A percentile compares a stretch with the other conserved stretches of the same genome.
These are phyloP conservation scores for Chlamydomonas eustigma DNA, from an alignment of 139 green algal species.

Conservation along the genomic window DNA sequence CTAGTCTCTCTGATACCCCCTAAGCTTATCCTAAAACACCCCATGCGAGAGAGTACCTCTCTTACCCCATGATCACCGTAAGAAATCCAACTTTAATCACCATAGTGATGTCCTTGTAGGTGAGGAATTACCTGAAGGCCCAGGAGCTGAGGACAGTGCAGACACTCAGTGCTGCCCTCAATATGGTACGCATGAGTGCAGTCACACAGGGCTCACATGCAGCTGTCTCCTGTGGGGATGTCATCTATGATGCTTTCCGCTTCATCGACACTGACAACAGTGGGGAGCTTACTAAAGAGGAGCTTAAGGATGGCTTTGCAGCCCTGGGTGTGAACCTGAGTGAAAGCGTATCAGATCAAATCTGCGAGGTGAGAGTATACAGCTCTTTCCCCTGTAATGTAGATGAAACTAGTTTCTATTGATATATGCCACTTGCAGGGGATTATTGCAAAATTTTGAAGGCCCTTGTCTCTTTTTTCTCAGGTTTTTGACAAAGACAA, in stretches of 20 bases:
- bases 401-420: not conserved
- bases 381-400: not conserved
- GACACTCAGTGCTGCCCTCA: constrained; percentile 24
- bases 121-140: constrained; percentile 14
- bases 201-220: constrained; percentile 6
- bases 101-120: too few species aligned
- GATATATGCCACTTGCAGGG: not conserved
- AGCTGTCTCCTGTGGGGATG: constrained; percentile 14
- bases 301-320: constrained; percentile 26
- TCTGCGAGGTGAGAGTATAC: constrained; percentile 16
- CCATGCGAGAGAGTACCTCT: too few species aligned
- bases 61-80: too few species aligned
- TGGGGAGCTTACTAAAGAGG: not conserved
- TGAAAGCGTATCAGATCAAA: constrained; percentile 18
- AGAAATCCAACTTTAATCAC: too few species aligned
- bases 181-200: constrained; percentile 28
- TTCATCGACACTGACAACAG: constrained; percentile 27
- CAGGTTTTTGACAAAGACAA: constrained; percentile 23
- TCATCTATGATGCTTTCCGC: constrained; percentile 32
- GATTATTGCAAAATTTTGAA: constrained; percentile 13
- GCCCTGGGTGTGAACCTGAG: constrained; percentile 19
- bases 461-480: not conserved
- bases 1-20: too few species aligned
- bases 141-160: constrained; percentile 24
- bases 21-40: too few species aligned